Conservation (phyloP, 495 filamentous ascomycete genomes). For the Darksidea phi region DNA sequence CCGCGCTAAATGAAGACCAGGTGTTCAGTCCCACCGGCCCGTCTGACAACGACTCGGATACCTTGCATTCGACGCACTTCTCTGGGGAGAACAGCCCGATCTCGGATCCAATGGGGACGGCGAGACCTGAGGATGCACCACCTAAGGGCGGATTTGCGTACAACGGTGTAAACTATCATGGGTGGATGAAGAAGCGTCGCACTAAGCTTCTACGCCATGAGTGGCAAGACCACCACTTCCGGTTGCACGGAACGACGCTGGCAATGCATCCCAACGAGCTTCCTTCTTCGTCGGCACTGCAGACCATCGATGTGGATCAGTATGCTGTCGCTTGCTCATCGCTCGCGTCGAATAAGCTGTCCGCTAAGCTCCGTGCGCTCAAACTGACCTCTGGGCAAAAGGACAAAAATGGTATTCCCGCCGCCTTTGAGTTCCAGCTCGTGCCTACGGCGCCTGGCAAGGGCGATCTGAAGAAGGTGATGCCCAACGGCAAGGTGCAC, state of each 20-base stretch:
- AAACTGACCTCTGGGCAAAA: slow-evolving; percentile 58
- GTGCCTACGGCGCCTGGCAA: slow-evolving; percentile 68
- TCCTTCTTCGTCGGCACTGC: slow-evolving; percentile 59
- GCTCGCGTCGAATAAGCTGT: slow-evolving; percentile 70
- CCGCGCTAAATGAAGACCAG: slow-evolving; percentile 53
- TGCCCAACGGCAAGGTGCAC: slow-evolving; percentile 69
- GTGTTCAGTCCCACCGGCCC: slow-evolving; percentile 42
- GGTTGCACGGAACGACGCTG: slow-evolving; percentile 77
- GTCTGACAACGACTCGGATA: slow-evolving; percentile 28
- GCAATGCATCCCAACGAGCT: slow-evolving; percentile 72
- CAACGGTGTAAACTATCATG: slow-evolving; percentile 61
- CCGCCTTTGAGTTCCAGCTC: slow-evolving; percentile 86
- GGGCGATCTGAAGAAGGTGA: slow-evolving; percentile 50
- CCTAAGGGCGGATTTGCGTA: slow-evolving; percentile 33
- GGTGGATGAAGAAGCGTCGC: slow-evolving; percentile 94
- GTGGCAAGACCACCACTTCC: slow-evolving; percentile 88
- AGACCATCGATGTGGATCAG: slow-evolving; percentile 90
- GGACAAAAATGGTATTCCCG: slow-evolving; percentile 50
- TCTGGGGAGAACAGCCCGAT: slow-evolving; percentile 21
- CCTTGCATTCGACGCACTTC: slow-evolving; percentile 28
- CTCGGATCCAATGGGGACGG: slow-evolving; percentile 20
- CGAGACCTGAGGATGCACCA: slow-evolving; percentile 6
- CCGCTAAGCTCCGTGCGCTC: slow-evolving; percentile 83
- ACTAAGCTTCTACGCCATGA: slow-evolving; percentile 85
- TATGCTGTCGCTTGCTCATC: slow-evolving; percentile 90